These are phyloP conservation scores for Sphagnum tenellum DNA, from an alignment of 225 moss, liverwort and hornwort species.

Conservation along the genomic window DNA sequence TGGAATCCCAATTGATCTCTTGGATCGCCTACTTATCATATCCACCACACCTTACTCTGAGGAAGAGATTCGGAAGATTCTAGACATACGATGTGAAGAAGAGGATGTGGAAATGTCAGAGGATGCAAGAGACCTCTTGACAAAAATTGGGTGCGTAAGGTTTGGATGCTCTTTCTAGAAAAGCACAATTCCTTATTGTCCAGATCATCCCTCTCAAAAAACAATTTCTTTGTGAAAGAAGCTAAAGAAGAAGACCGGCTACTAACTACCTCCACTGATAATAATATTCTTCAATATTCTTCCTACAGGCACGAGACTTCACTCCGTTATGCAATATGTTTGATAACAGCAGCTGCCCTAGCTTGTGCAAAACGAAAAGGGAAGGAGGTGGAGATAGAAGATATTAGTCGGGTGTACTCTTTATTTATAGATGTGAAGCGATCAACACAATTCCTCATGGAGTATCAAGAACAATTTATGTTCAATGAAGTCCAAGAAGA, in stretches of 20 bases:
- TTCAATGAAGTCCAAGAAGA: slow-evolving; percentile 38
- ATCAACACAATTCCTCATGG: slow-evolving; percentile 75
- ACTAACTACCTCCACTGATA: no score
- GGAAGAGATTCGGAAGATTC: slow-evolving; percentile 58
- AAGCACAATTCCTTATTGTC: no score
- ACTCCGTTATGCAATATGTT: slow-evolving; percentile 60
- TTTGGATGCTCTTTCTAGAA: no score
- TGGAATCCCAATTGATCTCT: slow-evolving; percentile 75
- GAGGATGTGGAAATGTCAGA: slow-evolving; percentile 84
- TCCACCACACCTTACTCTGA: slow-evolving; percentile 65
- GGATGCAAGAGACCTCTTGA: slow-evolving; percentile 56
- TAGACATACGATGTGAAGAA: slow-evolving; percentile 80
- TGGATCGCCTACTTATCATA: slow-evolving; percentile 72
- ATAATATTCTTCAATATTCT: no score
- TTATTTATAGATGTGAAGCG: slow-evolving; percentile 73
- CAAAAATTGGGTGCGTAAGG: slow-evolving; percentile 51
- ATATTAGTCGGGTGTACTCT: slow-evolving; percentile 69
- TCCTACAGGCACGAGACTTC: slow-evolving; percentile 48
- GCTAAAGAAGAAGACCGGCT: no score
- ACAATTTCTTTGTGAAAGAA: no score
- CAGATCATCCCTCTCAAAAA: neutral
- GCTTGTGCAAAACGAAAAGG: slow-evolving; percentile 60
- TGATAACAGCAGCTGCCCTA: slow-evolving; percentile 70
- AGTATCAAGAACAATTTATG: slow-evolving; percentile 83
- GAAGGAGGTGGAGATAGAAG: slow-evolving; percentile 75